A percentile compares a stretch with the other conserved stretches of the same genome.
These are phyloP conservation scores for Ustilago curta DNA, from an alignment of 1,284 basidiomycete species.

Conservation along the genomic window DNA sequence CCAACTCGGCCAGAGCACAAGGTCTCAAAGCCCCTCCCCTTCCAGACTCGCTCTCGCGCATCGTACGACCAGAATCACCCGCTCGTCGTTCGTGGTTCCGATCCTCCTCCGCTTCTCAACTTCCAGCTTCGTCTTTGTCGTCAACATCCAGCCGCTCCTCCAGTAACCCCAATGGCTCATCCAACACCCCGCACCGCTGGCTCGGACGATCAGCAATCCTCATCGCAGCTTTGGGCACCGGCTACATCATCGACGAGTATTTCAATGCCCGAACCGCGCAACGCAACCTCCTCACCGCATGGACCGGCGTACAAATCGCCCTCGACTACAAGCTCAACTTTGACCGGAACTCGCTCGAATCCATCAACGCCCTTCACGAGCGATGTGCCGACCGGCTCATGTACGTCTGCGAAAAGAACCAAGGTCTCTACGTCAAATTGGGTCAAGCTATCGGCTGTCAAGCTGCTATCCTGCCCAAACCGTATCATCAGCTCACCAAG, in stretches of 20 bases:
- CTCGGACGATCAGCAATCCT: constrained; percentile 17
- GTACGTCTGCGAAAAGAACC: constrained; percentile 60
- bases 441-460: constrained; percentile 62
- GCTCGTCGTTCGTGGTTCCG: constrained; percentile 32
- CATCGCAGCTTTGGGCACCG: constrained; percentile 10
- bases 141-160: not conserved
- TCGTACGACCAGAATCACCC: constrained; percentile 22
- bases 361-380: constrained; percentile 61
- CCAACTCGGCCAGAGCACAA: constrained; percentile 31
- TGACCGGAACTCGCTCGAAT: constrained; percentile 46
- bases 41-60: constrained; percentile 20
- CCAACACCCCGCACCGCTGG: constrained; percentile 14
- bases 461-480: constrained; percentile 61
- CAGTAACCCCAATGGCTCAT: not conserved
- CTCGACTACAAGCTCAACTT: constrained; percentile 66
- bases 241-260: constrained; percentile 47
- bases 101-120: constrained; percentile 9
- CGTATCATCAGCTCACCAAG: constrained; percentile 59
- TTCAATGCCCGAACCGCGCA: constrained; percentile 49
- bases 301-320: constrained; percentile 53
- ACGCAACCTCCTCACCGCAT: constrained; percentile 55
- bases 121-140: constrained; percentile 6
- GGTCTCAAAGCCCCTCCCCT: constrained; percentile 25
- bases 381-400: constrained; percentile 57
- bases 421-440: constrained; percentile 62